Evolutionary conservation across 257 asterid species (phyloP).

Genomic region (Nicotiana benthamiana): DNA sequence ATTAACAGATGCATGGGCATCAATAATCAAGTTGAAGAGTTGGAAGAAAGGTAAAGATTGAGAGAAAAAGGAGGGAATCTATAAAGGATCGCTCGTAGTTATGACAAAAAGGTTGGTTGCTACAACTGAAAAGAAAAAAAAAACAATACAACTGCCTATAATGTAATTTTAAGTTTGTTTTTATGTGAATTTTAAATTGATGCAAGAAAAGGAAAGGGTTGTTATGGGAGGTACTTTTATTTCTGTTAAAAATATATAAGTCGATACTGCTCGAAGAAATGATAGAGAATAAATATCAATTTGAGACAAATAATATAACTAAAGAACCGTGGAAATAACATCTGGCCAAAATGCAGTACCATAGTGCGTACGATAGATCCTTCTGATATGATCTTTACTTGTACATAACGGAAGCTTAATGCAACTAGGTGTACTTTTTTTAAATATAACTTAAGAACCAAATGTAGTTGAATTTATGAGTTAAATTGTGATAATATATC

Average conservation of each 20-base stretch:
- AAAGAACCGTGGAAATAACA: no score
- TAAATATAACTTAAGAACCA: no score
- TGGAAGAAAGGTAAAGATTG: neutral
- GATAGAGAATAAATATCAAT: neutral
- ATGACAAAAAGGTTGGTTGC: slow-evolving; percentile 9
- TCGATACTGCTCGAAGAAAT: neutral
- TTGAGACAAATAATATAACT: no score
- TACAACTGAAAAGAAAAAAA: neutral
- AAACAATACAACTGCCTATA: neutral
- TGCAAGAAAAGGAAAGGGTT: neutral
- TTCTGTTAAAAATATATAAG: neutral
- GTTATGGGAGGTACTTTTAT: neutral
- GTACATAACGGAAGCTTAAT: no score
- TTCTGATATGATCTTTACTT: accelerated
- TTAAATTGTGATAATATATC: neutral
- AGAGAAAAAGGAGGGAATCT: slow-evolving; percentile 17
- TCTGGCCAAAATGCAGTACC: accelerated
- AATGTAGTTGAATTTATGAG: neutral
- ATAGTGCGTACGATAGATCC: no score
- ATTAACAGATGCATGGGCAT: slow-evolving; percentile 7
- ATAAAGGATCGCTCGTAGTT: slow-evolving; percentile 4
- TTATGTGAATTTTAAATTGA: neutral
- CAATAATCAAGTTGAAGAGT: neutral
- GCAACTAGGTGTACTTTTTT: no score
- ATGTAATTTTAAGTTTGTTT: neutral